phyloP scores from a whole-genome alignment of 345 rosid genomes.

The Brassica rapa region DNA sequence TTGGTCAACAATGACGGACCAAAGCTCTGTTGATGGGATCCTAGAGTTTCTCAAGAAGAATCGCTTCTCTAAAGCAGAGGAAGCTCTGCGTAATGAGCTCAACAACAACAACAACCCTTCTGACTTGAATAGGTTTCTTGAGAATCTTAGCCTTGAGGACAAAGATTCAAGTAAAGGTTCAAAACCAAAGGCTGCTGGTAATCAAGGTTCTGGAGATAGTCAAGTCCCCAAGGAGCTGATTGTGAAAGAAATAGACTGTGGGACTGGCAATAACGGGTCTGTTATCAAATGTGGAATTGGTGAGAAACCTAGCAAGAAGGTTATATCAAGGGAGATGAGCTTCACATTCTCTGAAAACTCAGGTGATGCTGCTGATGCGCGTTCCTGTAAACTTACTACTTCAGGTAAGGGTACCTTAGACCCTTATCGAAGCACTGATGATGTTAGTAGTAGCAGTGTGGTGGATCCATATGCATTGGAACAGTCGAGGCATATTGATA shows the following conservation, averaged over 20 bases:
- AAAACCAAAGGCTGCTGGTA: conserved; percentile 35
- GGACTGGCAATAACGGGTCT: conserved; percentile 62
- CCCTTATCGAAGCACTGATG: conserved; percentile 46
- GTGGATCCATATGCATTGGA: conserved; percentile 41
- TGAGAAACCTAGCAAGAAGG: conserved; percentile 50
- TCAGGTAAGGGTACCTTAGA: conserved; percentile 51
- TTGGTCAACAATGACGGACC: conserved; percentile 60
- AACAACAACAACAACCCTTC: conserved; percentile 41
- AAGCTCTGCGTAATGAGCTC: conserved; percentile 89
- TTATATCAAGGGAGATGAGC: conserved; percentile 45
- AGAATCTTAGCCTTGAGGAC: conserved; percentile 59
- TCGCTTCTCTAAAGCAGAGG: conserved; percentile 87
- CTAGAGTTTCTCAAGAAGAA: conserved; percentile 77
- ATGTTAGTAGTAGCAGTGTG: conserved; percentile 38
- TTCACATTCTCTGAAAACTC: conserved; percentile 59
- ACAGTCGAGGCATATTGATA: conserved; percentile 46
- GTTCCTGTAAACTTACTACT: conserved; percentile 54
- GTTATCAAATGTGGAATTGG: conserved; percentile 61
- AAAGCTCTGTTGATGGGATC: conserved; percentile 69
- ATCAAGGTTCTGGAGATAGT: conserved; percentile 47
- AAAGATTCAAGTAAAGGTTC: conserved; percentile 48
- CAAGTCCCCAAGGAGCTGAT: conserved; percentile 78
- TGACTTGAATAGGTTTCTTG: conserved; percentile 76
- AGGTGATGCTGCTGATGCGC: conserved; percentile 57
- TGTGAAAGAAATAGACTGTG: conserved; percentile 88